Conservation (phyloP, 108 stramenopile species). For the Fistulifera solaris region DNA sequence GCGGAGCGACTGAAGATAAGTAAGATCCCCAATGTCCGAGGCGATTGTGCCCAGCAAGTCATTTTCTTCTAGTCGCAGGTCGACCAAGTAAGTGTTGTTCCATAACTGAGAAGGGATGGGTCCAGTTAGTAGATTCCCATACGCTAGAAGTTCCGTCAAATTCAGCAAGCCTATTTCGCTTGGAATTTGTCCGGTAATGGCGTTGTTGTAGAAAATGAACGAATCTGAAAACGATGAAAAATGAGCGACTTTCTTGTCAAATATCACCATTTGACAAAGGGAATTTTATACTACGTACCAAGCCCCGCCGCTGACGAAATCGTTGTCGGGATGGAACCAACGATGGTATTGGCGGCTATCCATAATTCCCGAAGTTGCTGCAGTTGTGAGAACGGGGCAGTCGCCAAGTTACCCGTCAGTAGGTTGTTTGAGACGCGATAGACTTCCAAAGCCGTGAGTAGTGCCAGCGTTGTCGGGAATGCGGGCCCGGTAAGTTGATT, state of each 20-base stretch:
- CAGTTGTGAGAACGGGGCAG: conserved; percentile 8
- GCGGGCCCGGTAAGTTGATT: conserved; percentile 3
- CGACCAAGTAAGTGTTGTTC: conserved; percentile 11
- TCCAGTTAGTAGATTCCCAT: not conserved
- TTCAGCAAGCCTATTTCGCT: conserved; percentile 5
- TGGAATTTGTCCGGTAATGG: conserved; percentile 11
- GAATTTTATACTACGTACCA: no score
- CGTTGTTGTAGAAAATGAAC: conserved; percentile 13
- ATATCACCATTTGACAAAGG: no score
- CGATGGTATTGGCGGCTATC: conserved; percentile 16
- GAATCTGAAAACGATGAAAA: not conserved
- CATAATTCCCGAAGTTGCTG: conserved; percentile 10
- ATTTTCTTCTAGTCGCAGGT: conserved; percentile 26
- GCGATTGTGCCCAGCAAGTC: conserved; percentile 23
- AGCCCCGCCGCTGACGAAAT: no score
- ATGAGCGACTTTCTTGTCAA: no score
- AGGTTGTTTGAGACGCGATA: conserved; percentile 19
- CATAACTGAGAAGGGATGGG: not conserved
- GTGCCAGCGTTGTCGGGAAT: not conserved
- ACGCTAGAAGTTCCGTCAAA: not conserved
- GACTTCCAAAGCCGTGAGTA: conserved; percentile 13
- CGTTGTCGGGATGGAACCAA: conserved; percentile 23
- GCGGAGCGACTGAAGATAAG: conserved; percentile 16
- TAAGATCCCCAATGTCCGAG: conserved; percentile 8
- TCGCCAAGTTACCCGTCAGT: not conserved